Percentiles rank a stretch among this genome's conserved stretches.
These are phyloP conservation scores for Santalum album DNA, from an alignment of 164 flowering plant species.

Conservation along the genomic window DNA sequence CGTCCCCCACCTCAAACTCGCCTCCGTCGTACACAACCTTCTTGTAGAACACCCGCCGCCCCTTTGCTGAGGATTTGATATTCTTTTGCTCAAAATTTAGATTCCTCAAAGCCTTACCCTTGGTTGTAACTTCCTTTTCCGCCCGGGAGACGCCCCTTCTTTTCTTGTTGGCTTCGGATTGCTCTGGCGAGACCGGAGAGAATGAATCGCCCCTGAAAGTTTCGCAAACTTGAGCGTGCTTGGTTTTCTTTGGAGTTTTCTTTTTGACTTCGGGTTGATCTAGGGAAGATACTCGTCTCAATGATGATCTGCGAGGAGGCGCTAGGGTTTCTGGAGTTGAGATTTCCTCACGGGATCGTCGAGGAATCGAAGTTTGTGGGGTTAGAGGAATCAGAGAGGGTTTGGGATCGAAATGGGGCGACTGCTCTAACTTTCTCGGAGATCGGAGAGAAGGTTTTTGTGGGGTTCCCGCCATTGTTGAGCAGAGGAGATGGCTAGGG, in stretches of 20 bases:
- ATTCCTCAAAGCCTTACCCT: background rate
- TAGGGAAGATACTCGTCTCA: conserved; percentile 2
- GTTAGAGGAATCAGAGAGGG: conserved; percentile 16
- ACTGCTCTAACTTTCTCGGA: conserved; percentile 1
- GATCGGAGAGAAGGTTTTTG: conserved; percentile 9
- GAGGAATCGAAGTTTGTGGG: conserved; percentile 17
- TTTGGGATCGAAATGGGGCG: background rate
- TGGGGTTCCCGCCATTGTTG: conserved; percentile 30
- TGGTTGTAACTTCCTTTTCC: background rate
- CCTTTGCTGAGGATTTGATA: background rate
- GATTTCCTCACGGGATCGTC: conserved; percentile 26
- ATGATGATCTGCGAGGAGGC: conserved; percentile 5
- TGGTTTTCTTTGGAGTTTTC: conserved; percentile 5
- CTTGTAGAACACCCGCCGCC: conserved; percentile 42
- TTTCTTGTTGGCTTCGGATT: conserved; percentile 20
- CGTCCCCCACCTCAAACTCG: conserved; percentile 71
- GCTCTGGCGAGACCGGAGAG: conserved; percentile 22
- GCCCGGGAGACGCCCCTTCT: conserved; percentile 18
- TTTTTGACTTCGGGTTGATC: background rate
- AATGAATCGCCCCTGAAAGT: no score
- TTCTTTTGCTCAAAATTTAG: background rate
- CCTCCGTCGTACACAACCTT: conserved; percentile 71
- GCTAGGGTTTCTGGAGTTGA: conserved; percentile 1
- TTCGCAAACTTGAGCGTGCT: background rate
- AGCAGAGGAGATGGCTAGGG: no score